Evolutionary conservation across 2,329 filamentous ascomycete genomes (phyloP).

Genomic region (Xylariomycetidae sp.): DNA sequence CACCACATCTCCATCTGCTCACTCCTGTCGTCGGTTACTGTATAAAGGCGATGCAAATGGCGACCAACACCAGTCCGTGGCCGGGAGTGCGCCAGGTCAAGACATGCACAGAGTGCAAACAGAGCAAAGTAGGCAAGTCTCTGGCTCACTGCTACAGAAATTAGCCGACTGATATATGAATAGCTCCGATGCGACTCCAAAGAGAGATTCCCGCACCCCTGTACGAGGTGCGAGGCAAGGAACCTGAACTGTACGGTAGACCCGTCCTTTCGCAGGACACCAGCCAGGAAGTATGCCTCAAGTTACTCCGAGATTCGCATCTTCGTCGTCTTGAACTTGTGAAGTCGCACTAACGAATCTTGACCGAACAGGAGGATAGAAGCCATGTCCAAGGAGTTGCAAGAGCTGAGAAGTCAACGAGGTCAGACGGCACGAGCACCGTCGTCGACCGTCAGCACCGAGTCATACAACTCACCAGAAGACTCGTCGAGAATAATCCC

Average conservation of each 20-base stretch:
- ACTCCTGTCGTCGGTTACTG: no score
- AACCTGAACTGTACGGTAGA: constrained; percentile 25
- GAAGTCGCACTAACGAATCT: no score
- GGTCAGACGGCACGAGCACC: constrained; percentile 10
- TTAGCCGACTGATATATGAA: no score
- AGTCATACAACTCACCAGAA: constrained; percentile 17
- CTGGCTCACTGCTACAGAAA: no score
- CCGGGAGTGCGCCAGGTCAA: constrained; percentile 21
- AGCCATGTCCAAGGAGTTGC: constrained; percentile 28
- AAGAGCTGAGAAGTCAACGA: constrained; percentile 24
- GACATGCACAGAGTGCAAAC: constrained; percentile 28
- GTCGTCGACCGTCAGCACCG: constrained; percentile 18
- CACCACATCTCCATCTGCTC: no score
- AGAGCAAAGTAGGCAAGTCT: constrained; percentile 24
- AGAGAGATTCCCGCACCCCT: constrained; percentile 26
- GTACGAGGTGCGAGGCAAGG: constrained; percentile 24
- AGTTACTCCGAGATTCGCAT: not conserved
- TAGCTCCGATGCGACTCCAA: constrained; percentile 29
- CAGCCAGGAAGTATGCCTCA: constrained; percentile 24
- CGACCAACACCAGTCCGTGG: constrained; percentile 18
- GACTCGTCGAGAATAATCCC: constrained; percentile 8
- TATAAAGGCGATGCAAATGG: no score
- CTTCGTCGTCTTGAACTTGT: no score
- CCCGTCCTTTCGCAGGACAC: constrained; percentile 26
- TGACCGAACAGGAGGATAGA: constrained; percentile 22